Base-by-base conservation (phyloP, 2,329 filamentous ascomycete genomes). In the Cercospora janseana region DNA sequence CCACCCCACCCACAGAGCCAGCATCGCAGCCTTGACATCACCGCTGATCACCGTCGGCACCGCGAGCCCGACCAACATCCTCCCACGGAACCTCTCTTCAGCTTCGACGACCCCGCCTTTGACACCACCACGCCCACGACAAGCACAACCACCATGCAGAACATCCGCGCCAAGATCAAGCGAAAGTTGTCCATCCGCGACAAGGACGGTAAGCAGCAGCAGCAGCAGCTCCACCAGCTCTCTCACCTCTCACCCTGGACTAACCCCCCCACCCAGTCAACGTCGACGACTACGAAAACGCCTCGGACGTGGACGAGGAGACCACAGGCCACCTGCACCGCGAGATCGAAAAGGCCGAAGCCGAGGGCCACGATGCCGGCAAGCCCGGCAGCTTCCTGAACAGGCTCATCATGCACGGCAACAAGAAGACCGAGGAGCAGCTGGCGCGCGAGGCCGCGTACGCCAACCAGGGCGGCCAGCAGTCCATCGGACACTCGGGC, bases 351-450 rank as follows among this genome's bases (percentile, higher is more conserved):
- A 62, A 66, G 41, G 65, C 66, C 24, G 65, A 69, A 54, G 55
- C 51, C 13, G 58, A 64, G 16, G 60, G 61, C 21, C 59, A 69
- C 46, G 54, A 58, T 7, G 48, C 63, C 15, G 67, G 67, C 53
- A 66, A 63, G 53, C 65, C 65, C 2, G 65, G 65, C 54, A 64
- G 54, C 49, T 68, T 68, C 59, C 56, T 70, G 45, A 69, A 69
- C 61, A 63, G 64, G 48, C 62, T 70, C 43, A 68, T 53, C 55
- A 59, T 61, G 51, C 64, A 69, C 57, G 67, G 67, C 52, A 70
- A 70, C 60, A 66, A 68, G 63, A 70, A 68, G 64, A 70, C 67
- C 4, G 67, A 70, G 53, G 64, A 67, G 28, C 61, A 69, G 60
- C 49, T 69, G 27, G 56, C 56, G 16, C 49, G 55, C 24, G 60